Evolutionary conservation across 768 basidiomycete genomes (phyloP), one percentile per base, ranked within the genome.

Genomic region (Tulasnella sp.): DNA sequence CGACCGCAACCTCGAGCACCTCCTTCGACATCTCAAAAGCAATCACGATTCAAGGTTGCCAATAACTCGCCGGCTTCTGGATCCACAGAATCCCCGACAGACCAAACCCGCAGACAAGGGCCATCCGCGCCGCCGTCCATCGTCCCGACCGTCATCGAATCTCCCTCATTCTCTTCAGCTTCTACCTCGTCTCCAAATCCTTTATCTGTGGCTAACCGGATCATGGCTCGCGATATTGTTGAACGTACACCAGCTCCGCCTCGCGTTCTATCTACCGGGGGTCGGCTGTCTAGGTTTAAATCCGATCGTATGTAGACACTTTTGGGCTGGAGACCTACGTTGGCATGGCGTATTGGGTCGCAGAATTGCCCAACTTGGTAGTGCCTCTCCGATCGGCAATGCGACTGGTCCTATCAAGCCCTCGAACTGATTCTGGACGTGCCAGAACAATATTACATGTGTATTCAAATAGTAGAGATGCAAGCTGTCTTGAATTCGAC

Each of bases 201-300:
- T 40, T 9, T 27, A 10, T 10, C 21, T 24, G 48, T 48, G 31
- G 71, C 71, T 24, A 72, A 79, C 8, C 39, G 27, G 16, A 58
- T 79, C 71, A 79, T 79, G 78, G 10, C 71, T 31, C 38, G 78
- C 16, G 78, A 79, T 19, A 71, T 79, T 34, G 27, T 73, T 44
- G 78, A 79, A 68, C 42, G 44, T 7, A 21, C 44, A 18, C 78
- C 78, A 74, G 68, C 40, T 21, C 31, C 27, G 14, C 27, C 38
- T n/a, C 27, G 16, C 8, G 42, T 18, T 16, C 19, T 36, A 27
- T 39, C 40, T 24, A 68, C 40, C 36, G 42, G 68, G 19, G 68
- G 68, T 12, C 38, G 68, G 24, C 71, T 79, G 42, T 79, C 78
- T 7, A 71, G 78, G 7, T 79, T 79, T 56, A 74, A 79, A 44